A percentile compares a stretch with the other conserved stretches of the same genome.
Evolutionary conservation across 495 filamentous ascomycete species (phyloP).

Genomic region (Hypoxylon subgilvum): DNA sequence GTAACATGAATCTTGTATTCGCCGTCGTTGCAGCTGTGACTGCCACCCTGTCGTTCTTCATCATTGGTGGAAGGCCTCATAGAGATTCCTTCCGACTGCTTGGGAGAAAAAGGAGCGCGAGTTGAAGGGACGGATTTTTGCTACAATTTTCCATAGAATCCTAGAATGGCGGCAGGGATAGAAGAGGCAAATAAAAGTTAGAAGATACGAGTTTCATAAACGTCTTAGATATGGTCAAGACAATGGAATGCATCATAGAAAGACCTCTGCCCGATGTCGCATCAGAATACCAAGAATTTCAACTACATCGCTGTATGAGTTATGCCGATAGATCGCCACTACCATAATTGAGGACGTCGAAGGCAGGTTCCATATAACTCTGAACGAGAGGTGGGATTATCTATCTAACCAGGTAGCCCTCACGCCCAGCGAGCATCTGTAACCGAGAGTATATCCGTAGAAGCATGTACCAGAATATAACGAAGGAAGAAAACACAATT

Average conservation of each 20-base stretch:
- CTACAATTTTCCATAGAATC: too few relatives aligned
- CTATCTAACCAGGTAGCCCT: constrained; percentile 16
- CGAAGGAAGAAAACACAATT: constrained; percentile 26
- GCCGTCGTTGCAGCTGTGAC: constrained; percentile 53
- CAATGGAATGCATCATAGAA: too few relatives aligned
- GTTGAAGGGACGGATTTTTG: not conserved
- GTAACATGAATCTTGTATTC: constrained; percentile 63
- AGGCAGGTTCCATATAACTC: not conserved
- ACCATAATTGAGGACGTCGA: too few relatives aligned
- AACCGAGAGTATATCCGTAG: constrained; percentile 24
- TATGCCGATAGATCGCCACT: too few relatives aligned
- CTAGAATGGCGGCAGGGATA: too few relatives aligned
- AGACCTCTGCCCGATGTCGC: too few relatives aligned
- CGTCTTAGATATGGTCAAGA: too few relatives aligned
- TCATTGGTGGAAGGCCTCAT: constrained; percentile 53
- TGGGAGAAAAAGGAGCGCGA: not conserved
- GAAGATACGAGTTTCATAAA: too few relatives aligned
- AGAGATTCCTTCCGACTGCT: not conserved
- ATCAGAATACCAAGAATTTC: too few relatives aligned
- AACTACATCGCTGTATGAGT: too few relatives aligned
- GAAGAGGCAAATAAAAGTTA: too few relatives aligned
- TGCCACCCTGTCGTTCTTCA: constrained; percentile 52
- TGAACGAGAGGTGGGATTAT: constrained; percentile 33
- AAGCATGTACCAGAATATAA: constrained; percentile 32
- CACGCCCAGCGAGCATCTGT: not conserved